Evolutionary conservation across 2,329 filamentous ascomycete species (phyloP).

Genomic region (Didymella lethalis): DNA sequence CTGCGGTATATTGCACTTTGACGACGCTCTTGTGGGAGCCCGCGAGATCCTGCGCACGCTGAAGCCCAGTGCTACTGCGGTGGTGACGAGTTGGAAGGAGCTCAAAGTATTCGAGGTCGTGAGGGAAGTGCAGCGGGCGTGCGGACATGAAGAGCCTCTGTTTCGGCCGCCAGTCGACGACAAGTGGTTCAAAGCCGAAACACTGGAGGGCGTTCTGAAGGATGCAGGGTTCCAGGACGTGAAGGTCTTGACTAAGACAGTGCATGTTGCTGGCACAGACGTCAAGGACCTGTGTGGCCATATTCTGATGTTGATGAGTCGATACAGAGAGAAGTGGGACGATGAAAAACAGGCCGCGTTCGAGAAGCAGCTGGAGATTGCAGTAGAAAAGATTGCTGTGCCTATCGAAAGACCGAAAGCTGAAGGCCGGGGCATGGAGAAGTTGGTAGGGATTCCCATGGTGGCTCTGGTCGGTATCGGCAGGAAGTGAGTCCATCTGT

Average conservation of each 20-base stretch:
- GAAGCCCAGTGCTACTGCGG: neutral
- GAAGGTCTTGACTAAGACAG: neutral
- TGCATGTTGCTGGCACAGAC: neutral
- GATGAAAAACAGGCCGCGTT: neutral
- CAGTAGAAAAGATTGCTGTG: neutral
- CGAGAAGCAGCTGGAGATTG: conserved; percentile 3
- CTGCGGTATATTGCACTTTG: neutral
- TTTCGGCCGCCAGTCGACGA: neutral
- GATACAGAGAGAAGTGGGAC: conserved; percentile 17
- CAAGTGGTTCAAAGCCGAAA: neutral
- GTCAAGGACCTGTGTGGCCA: neutral
- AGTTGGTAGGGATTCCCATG: conserved; percentile 2
- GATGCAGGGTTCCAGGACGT: neutral
- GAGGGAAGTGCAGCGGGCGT: neutral
- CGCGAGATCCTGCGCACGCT: neutral
- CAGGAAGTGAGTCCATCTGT: neutral
- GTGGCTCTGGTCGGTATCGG: conserved; percentile 8
- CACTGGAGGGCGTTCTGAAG: neutral
- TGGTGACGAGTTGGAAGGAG: neutral
- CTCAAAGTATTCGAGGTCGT: neutral
- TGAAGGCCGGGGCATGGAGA: neutral
- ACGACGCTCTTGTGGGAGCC: neutral
- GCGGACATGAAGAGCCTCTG: neutral
- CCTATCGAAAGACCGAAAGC: neutral
- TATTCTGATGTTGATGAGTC: neutral